A percentile compares a stretch with the other conserved stretches of the same genome.
phyloP scores from a whole-genome alignment of 352 stramenopile species.

The Phytophthora fragariae region DNA sequence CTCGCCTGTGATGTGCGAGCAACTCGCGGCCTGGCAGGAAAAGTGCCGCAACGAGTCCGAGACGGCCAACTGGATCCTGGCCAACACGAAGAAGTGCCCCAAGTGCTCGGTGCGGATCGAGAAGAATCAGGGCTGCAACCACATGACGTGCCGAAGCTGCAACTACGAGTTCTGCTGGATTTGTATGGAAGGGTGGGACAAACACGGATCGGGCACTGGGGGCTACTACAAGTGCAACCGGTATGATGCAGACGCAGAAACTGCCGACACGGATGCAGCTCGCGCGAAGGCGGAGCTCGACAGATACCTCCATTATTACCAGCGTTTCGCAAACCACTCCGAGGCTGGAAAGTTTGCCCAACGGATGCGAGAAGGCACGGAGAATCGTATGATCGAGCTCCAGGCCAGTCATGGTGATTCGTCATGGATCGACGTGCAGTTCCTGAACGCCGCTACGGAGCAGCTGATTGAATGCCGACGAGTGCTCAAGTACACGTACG shows the following conservation, averaged over 20 bases:
- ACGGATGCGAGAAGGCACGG: slow-evolving; percentile 95
- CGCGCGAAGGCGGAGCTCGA: slow-evolving; percentile 97
- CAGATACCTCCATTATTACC: slow-evolving; percentile 99
- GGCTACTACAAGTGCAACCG: slow-evolving; percentile 99
- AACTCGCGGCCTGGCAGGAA: slow-evolving; percentile 95
- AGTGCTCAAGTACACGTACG: slow-evolving; percentile 99
- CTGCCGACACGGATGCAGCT: slow-evolving; percentile 85
- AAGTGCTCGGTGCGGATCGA: slow-evolving; percentile 99
- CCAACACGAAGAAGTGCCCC: slow-evolving; percentile 99
- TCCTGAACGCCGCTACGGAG: slow-evolving; percentile 96
- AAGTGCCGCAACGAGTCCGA: slow-evolving; percentile 98
- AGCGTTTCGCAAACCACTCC: slow-evolving; percentile 97
- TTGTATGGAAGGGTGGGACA: slow-evolving; percentile 96
- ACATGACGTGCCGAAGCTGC: slow-evolving; percentile 97
- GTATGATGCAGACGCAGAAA: slow-evolving; percentile 84
- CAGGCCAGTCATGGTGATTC: slow-evolving; percentile 92
- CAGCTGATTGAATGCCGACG: slow-evolving; percentile 97
- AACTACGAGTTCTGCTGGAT: slow-evolving; percentile 99
- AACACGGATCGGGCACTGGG: slow-evolving; percentile 96
- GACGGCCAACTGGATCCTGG: slow-evolving; percentile 99
- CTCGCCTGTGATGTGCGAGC: slow-evolving; percentile 92
- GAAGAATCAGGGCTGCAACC: slow-evolving; percentile 99
- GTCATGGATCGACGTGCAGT: slow-evolving; percentile 99
- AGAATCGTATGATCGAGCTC: slow-evolving; percentile 96
- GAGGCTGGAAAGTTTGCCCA: slow-evolving; percentile 97